Conservation (phyloP, 2,329 filamentous ascomycete species). For the Cryphonectria carpinicola region DNA sequence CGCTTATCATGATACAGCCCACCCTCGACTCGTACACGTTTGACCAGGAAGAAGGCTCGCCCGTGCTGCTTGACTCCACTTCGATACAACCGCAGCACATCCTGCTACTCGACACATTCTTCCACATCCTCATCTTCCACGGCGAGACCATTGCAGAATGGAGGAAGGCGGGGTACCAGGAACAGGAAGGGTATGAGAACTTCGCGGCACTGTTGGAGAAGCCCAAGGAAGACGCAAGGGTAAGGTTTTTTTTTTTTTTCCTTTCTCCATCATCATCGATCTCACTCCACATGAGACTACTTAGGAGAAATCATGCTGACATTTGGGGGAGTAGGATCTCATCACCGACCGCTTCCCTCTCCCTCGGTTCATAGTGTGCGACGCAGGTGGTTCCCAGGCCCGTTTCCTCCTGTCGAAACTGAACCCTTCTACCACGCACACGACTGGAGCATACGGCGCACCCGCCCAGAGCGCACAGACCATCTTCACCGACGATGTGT, state of each 20-base stretch:
- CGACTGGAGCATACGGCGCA: slow-evolving; percentile 87
- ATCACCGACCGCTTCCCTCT: slow-evolving; percentile 98
- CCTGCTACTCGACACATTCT: slow-evolving; percentile 95
- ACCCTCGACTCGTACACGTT: slow-evolving; percentile 97
- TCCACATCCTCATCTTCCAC: slow-evolving; percentile 99
- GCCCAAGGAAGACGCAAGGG: slow-evolving; percentile 94
- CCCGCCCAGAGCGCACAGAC: slow-evolving; percentile 89
- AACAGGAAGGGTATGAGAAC: slow-evolving; percentile 98
- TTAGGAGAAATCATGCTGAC: slow-evolving; percentile 23
- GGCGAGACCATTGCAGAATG: slow-evolving; percentile 97
- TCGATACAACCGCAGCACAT: slow-evolving; percentile 95
- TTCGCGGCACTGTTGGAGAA: slow-evolving; percentile 86
- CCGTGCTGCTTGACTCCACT: slow-evolving; percentile 93
- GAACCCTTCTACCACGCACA: slow-evolving; percentile 96
- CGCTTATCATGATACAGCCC: slow-evolving; percentile 97
- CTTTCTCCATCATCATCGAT: neutral
- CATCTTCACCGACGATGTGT: slow-evolving; percentile 98
- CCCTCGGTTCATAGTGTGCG: slow-evolving; percentile 96
- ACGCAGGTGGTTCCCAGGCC: slow-evolving; percentile 96
- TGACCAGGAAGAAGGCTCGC: slow-evolving; percentile 88
- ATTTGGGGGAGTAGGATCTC: slow-evolving; percentile 67
- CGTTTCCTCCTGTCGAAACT: slow-evolving; percentile 96
- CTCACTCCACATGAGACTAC: neutral
- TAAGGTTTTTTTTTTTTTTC: slow-evolving; percentile 49
- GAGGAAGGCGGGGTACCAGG: slow-evolving; percentile 97